These are phyloP conservation scores for Penicillium sp. DNA, from an alignment of 2,329 filamentous ascomycete genomes.

Conservation along the genomic window DNA sequence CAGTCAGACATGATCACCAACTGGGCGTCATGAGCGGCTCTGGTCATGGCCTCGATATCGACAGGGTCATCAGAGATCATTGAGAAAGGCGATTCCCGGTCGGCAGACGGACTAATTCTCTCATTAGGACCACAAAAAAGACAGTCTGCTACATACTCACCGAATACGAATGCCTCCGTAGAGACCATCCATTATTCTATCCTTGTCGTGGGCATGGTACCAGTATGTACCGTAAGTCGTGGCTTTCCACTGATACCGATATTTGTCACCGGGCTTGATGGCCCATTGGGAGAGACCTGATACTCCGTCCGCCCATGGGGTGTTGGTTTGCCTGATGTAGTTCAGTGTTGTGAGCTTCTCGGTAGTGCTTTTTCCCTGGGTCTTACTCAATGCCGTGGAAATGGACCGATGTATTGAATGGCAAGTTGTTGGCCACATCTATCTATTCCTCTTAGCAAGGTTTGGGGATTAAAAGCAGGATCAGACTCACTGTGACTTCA, in stretches of 20 bases:
- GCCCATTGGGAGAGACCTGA: slow-evolving; percentile 54
- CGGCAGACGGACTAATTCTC: neutral
- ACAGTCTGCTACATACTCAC: slow-evolving; percentile 25
- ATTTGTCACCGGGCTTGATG: slow-evolving; percentile 50
- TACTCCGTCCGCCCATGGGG: slow-evolving; percentile 58
- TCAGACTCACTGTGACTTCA: slow-evolving; percentile 1
- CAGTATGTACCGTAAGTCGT: slow-evolving; percentile 57
- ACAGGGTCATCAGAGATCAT: slow-evolving; percentile 43
- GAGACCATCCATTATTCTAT: slow-evolving; percentile 58
- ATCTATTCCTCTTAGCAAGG: neutral
- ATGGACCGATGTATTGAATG: slow-evolving; percentile 16
- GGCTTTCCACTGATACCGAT: slow-evolving; percentile 53
- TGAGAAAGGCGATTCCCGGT: neutral
- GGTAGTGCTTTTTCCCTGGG: neutral
- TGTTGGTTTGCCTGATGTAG: slow-evolving; percentile 22
- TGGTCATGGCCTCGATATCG: slow-evolving; percentile 44
- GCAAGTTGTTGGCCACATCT: slow-evolving; percentile 13
- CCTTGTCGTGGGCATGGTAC: slow-evolving; percentile 56
- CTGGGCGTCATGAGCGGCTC: slow-evolving; percentile 47
- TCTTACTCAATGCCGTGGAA: slow-evolving; percentile 18
- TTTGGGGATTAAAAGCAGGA: neutral
- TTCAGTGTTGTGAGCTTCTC: neutral
- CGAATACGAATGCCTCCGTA: slow-evolving; percentile 55
- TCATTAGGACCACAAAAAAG: neutral
- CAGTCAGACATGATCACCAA: slow-evolving; percentile 56